phyloP scores from a whole-genome alignment of 306 rosid genomes.

The Sindora glabra region DNA sequence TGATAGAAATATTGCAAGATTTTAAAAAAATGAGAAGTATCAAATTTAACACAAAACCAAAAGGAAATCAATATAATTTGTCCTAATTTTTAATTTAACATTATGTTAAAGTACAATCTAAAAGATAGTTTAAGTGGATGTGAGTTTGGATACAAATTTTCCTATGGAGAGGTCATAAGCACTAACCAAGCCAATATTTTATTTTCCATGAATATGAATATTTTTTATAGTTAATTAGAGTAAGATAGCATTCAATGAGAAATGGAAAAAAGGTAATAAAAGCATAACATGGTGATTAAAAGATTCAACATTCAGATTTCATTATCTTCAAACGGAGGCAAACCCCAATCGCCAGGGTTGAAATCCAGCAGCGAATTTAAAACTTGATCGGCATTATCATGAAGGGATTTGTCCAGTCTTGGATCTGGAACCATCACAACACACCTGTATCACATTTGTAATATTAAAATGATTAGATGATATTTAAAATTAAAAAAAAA shows the following conservation, averaged over 20 bases:
- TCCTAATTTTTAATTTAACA: too few species aligned
- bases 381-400: slow-evolving; percentile 63
- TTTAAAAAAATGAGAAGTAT: too few species aligned
- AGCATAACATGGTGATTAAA: not conserved
- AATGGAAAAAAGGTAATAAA: too few species aligned
- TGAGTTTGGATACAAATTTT: too few species aligned
- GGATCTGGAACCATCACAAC: slow-evolving; percentile 92
- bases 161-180: too few species aligned
- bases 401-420: slow-evolving; percentile 65
- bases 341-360: slow-evolving; percentile 74
- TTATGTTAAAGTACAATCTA: too few species aligned
- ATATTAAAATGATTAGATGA: not conserved
- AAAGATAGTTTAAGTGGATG: too few species aligned
- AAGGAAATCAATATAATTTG: too few species aligned
- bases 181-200: too few species aligned
- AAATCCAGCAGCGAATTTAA: slow-evolving; percentile 72
- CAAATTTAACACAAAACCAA: too few species aligned
- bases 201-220: not conserved
- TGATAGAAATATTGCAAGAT: too few species aligned
- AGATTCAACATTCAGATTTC: slow-evolving; percentile 24
- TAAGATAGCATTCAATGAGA: slow-evolving; percentile 2
- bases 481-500: too few species aligned
- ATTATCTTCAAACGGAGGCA: slow-evolving; percentile 71
- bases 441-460: slow-evolving; percentile 39
- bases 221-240: not conserved